Evolutionary conservation across 2,329 filamentous ascomycete genomes (phyloP).

Genomic region (Diplodia scrobiculata): DNA sequence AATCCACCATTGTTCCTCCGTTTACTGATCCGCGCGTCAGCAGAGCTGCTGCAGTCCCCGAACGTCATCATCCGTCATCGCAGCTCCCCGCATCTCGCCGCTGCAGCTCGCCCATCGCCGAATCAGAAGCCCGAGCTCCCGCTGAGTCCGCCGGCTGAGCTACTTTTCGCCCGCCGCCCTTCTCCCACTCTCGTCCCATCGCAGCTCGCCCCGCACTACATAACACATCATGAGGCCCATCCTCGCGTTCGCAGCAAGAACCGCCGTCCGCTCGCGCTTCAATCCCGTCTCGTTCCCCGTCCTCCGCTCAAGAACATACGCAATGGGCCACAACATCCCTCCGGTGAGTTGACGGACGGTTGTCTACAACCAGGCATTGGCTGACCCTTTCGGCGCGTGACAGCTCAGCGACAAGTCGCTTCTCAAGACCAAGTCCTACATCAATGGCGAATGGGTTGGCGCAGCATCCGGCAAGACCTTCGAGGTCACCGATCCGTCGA

Average conservation of each 20-base stretch:
- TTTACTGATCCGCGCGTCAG: background rate
- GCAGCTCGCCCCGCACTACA: background rate
- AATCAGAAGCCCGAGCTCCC: background rate
- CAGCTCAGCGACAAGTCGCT: slow-evolving; percentile 59
- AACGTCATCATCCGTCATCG: slow-evolving; percentile 20
- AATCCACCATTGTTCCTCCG: background rate
- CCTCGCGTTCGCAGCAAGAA: slow-evolving; percentile 30
- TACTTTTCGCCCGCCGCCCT: slow-evolving; percentile 2
- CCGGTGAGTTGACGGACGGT: slow-evolving; percentile 36
- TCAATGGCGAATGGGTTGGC: slow-evolving; percentile 90
- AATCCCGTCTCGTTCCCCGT: slow-evolving; percentile 40
- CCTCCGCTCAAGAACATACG: slow-evolving; percentile 46
- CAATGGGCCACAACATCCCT: slow-evolving; percentile 50
- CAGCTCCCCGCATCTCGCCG: slow-evolving; percentile 21
- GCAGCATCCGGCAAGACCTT: slow-evolving; percentile 90
- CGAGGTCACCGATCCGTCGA: slow-evolving; percentile 83
- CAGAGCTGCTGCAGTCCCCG: background rate
- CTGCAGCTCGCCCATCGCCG: background rate
- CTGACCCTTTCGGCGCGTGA: slow-evolving; percentile 1
- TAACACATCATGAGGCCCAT: slow-evolving; percentile 31
- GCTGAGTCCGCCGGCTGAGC: background rate
- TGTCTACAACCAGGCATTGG: background rate
- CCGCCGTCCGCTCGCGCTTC: slow-evolving; percentile 38
- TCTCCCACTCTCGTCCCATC: background rate
- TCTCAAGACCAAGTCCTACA: slow-evolving; percentile 80